Base-by-base conservation (phyloP, 495 filamentous ascomycete species). In the Aspergillus sclerotiicarbonarius region DNA sequence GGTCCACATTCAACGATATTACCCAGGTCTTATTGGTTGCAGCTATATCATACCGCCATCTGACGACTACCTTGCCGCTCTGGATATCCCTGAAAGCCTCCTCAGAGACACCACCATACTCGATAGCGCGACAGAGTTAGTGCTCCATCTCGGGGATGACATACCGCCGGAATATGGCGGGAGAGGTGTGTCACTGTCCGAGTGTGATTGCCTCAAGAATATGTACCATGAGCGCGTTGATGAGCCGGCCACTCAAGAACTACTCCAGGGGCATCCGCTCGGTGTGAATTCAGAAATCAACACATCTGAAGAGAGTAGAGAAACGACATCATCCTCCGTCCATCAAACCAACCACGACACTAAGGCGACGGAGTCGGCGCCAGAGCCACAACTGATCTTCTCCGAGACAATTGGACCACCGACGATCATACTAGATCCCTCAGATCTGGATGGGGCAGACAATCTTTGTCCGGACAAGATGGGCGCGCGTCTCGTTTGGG, bases 401-500 rank as follows among this genome's bases (percentile, higher is more conserved):
- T 62, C 60, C 12, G 55, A 58, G 43, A 43, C n/a, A 2, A 54
- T 62, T 30, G 60, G 50, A 46, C 50, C 60, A 15, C 55, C 60
- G 32, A 49, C 60, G n/a, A 56, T 62, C n/a, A 62, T 62, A 21
- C 44, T 58, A 19, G 50, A 62, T 32, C 51, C 55, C 4, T 19
- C 45, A 3, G 60, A 62, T 45, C 33, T 62, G 21, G 19, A 62
- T 32, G 43, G 9, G 33, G 51, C 60, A 51, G n/a, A n/a, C n/a
- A n/a, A n/a, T n/a, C 50, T 62, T 29, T 58, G 50, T 18, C 50
- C 55, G 18, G 51, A 45, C 32, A 62, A 58, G 25, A 58, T 58
- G 55, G 60, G 48, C 12, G 50, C 60, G 9, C 51, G 45, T 43
- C 47, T 56, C 18, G 56, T 53, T 30, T 59, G 53, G 16, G 51